Conservation (phyloP, 2,329 filamentous ascomycete genomes). For the Alternaria hordeiaustralica region DNA sequence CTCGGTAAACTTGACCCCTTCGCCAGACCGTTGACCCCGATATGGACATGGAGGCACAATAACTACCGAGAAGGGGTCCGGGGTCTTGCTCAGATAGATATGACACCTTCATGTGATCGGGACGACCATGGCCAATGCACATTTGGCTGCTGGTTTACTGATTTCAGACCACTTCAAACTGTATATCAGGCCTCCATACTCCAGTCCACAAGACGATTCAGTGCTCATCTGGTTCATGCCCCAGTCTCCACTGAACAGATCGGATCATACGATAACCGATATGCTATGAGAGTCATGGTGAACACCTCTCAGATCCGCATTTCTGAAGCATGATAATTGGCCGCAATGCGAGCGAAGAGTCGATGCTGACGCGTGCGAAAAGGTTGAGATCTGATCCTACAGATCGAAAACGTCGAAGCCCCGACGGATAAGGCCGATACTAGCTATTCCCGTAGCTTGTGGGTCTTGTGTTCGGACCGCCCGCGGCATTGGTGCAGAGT, state of each 20-base stretch:
- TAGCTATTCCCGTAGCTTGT: neutral
- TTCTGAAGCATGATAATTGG: neutral
- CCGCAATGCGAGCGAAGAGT: neutral
- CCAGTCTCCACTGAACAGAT: neutral
- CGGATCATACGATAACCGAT: neutral
- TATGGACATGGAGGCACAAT: neutral
- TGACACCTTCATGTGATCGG: neutral
- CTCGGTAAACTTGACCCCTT: neutral
- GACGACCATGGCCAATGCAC: neutral
- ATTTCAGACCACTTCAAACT: neutral
- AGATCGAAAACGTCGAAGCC: neutral
- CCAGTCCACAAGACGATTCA: neutral
- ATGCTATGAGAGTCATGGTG: neutral
- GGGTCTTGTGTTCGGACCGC: slow-evolving; percentile 1
- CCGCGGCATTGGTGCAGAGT: neutral
- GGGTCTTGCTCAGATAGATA: neutral
- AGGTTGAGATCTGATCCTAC: neutral
- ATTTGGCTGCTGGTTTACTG: neutral
- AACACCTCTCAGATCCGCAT: neutral
- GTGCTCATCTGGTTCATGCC: neutral
- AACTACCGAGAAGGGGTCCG: neutral
- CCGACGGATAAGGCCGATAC: neutral
- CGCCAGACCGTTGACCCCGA: neutral
- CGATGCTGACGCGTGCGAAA: slow-evolving; percentile 3
- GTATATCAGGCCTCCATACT: neutral